Base-by-base conservation (phyloP, 371 early-diverging fungal species). In the Chytridium lagenaria region DNA sequence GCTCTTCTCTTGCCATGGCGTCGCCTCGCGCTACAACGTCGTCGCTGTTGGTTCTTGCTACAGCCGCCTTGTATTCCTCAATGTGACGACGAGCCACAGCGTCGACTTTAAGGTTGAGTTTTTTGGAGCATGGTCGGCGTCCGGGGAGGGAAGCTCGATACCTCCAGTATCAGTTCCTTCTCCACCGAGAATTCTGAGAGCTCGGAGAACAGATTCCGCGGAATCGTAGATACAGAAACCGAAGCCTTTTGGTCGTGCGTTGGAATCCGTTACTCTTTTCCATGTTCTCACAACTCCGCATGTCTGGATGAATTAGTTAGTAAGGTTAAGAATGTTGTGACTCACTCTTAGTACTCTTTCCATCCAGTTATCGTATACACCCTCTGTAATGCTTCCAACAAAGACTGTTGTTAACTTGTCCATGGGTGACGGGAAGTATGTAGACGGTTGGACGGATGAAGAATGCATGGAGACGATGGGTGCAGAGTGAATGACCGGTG, bases 221-320 rank as follows among this genome's bases (percentile, higher is more conserved):
- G 91, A 86, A 22, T 86, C 90, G 76, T 90, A 95, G 30, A 91
- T 89, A 49, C 90, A 92, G 79, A 95, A 93, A 0, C 95, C 95
- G 83, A 92, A 95, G 0, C 87, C 88, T 76, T 91, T 91, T 59
- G 91, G 90, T 30, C 86, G 87, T 2, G 90, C 91, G 2, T 87
- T 79, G 12, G 87, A 82, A 75, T 90, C 90, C 75, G 86, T 87
- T 31, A 92, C 86, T 30, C 93, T 89, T 70, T 90, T 93, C 94
- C 94, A 94, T 34, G 83, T 84, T 51, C 78, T 50, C 22, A 93
- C 70, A 1, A 78, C 78, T 44, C 93, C 93, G 52, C 88, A 87
- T 31, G 88, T 82, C 91, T 91, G 76, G 40, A 50, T 33, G 16
- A 65, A 23, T n/a, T 50, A 15, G 36, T 23, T 55, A 67, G 36